Base-by-base conservation (phyloP, 768 basidiomycete species). In the Trametes cubensis region DNA sequence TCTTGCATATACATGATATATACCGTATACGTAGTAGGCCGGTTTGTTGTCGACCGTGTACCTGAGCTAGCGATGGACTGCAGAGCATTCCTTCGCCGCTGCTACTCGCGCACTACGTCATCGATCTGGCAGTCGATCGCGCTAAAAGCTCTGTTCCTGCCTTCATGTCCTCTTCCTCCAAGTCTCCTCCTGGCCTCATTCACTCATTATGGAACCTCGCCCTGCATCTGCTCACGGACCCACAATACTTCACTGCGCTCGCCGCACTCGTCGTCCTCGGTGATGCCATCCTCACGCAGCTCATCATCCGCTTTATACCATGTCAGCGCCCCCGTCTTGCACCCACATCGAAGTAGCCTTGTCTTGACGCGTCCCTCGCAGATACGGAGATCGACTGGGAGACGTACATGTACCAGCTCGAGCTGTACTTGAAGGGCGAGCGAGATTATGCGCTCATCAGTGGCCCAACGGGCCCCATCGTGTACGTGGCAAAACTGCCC, bases 321-420 rank as follows among this genome's bases (percentile, higher is more conserved):
- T 98, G 96, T 97, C 67, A 79, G 90, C 75, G n/a, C 21, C 17
- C 21, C 17, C 53, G 55, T 45, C 55, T 38, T 38, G 13, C 63
- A 63, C 62, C 49, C 28, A 49, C 46, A 40, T 48, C 38, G 38
- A 30, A 34, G 4, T 34, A 34, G 34, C 18, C 42, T 44, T 17
- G 14, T 56, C 30, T 45, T 49, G 59, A 60, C 46, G 71, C 63
- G 51, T 64, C 46, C 42, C 44, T 45, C 67, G 53, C 78, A 98
- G 96, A 95, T 77, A 98, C 97, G 13, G 95, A 99, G 76, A 99
- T 99, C 69, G 97, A 99, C 76, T 98, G 93, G 87, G 83, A 88
- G 70, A 98, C 97, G 0, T 99, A 99, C 72, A 94, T 98, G 86
- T 78, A 88, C 55, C 97, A 98, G 55, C 83, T 91, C 0, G 81